These are phyloP conservation scores for Mallotus nudiflorus DNA, from an alignment of 345 rosid species.

Conservation along the genomic window DNA sequence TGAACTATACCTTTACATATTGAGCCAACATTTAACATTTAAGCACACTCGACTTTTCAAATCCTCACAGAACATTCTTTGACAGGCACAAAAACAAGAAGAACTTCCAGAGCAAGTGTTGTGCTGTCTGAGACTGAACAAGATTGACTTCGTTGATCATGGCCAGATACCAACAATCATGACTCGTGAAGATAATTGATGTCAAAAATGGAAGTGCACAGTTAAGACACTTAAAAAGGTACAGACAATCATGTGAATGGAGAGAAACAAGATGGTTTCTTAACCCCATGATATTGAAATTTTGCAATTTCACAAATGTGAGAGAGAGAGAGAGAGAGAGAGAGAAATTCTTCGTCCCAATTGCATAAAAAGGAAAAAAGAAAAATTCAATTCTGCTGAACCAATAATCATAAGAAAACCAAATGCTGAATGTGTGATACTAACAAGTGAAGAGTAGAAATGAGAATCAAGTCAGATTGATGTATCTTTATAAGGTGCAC, in stretches of 20 bases:
- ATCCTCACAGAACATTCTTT: not conserved
- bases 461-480: too few species aligned
- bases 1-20: too few species aligned
- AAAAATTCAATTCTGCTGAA: not conserved
- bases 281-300: conserved; percentile 14
- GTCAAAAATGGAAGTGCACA: not conserved
- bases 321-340: not conserved
- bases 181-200: conserved; percentile 43
- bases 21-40: not conserved
- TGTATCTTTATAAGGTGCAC: too few species aligned
- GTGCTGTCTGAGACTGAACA: conserved; percentile 82
- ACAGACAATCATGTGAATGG: not conserved
- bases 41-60: not conserved
- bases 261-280: not conserved
- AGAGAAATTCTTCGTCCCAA: not conserved
- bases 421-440: too few species aligned
- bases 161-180: conserved; percentile 71
- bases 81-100: conserved; percentile 92
- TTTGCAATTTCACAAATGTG: not conserved
- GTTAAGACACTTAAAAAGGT: not conserved
- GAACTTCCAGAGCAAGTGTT: conserved; percentile 83
- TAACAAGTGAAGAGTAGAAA: too few species aligned
- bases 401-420: not conserved
- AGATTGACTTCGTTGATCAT: conserved; percentile 70
- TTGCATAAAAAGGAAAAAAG: not conserved